Percentiles rank a stretch among this genome's conserved stretches.
Conservation (phyloP, 2,329 filamentous ascomycete species). For the Aureobasidium leucospermi region DNA sequence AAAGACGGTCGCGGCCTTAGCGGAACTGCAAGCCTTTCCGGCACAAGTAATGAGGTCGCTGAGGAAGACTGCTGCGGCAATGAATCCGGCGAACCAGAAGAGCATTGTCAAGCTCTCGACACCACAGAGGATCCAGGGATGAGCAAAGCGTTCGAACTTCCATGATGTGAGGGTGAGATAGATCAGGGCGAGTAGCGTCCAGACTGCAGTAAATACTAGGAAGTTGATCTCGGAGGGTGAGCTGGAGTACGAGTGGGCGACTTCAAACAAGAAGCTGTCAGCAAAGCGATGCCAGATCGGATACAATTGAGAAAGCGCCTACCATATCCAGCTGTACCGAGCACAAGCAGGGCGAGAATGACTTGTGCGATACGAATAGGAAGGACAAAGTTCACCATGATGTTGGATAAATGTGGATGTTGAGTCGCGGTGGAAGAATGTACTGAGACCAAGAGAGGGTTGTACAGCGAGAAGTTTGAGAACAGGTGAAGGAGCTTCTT, state of each 20-base stretch:
- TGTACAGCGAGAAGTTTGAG: not conserved
- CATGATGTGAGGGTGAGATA: slow-evolving; percentile 62
- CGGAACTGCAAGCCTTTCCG: slow-evolving; percentile 49
- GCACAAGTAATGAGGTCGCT: slow-evolving; percentile 48
- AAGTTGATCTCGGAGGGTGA: slow-evolving; percentile 61
- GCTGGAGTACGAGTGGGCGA: slow-evolving; percentile 33
- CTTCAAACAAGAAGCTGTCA: slow-evolving; percentile 31
- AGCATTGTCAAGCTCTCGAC: slow-evolving; percentile 68
- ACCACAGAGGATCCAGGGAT: slow-evolving; percentile 57
- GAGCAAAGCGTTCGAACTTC: slow-evolving; percentile 41
- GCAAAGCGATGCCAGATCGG: not conserved
- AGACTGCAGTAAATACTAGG: slow-evolving; percentile 70
- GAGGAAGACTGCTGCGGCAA: slow-evolving; percentile 64
- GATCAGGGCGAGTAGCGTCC: slow-evolving; percentile 62
- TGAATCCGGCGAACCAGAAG: slow-evolving; percentile 85
- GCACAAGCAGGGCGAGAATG: slow-evolving; percentile 63
- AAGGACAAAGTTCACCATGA: slow-evolving; percentile 7
- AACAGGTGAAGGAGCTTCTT: not conserved
- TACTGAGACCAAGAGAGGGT: not conserved
- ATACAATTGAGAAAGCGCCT: slow-evolving; percentile 22
- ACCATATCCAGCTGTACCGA: slow-evolving; percentile 71
- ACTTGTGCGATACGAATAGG: slow-evolving; percentile 56
- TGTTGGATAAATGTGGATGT: not conserved
- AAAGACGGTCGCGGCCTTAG: slow-evolving; percentile 59
- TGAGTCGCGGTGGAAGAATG: not conserved